phyloP scores from a whole-genome alignment of 2,329 filamentous ascomycete genomes.

The Macrophomina phaseolina region DNA sequence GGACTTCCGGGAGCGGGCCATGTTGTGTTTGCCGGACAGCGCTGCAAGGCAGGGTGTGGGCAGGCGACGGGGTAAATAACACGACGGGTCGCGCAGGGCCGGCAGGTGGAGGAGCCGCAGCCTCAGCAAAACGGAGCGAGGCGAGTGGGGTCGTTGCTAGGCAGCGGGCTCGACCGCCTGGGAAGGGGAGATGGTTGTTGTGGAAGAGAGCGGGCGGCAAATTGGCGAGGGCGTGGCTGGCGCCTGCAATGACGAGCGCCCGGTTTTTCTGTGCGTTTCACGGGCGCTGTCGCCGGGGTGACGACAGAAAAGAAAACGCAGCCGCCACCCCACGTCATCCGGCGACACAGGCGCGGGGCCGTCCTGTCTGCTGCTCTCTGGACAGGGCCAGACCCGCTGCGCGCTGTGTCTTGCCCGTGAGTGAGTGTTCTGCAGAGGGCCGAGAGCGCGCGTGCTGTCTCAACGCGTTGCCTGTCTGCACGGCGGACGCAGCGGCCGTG shows the following conservation, averaged over 20 bases:
- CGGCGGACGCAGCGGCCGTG: conserved; percentile 5
- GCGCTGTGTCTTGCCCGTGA: not conserved
- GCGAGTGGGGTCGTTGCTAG: conserved; percentile 21
- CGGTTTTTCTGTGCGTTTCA: conserved; percentile 17
- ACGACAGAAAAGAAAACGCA: not conserved
- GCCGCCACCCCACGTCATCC: not conserved
- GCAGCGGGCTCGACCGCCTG: conserved; percentile 12
- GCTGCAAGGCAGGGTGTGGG: not conserved
- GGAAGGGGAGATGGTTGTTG: conserved; percentile 1
- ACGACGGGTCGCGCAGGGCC: not conserved
- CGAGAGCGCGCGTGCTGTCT: not conserved
- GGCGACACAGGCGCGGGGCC: conserved; percentile 7
- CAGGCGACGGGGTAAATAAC: conserved; percentile 5
- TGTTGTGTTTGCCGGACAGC: conserved; percentile 15
- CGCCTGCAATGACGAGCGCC: conserved; percentile 13
- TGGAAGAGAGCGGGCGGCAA: conserved; percentile 4
- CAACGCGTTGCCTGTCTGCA: not conserved
- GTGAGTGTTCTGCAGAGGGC: not conserved
- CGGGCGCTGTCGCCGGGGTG: conserved; percentile 3
- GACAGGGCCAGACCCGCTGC: not conserved
- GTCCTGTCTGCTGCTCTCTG: not conserved
- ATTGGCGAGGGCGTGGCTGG: conserved; percentile 17
- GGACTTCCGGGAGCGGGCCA: conserved; percentile 20
- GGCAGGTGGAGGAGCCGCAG: conserved; percentile 3
- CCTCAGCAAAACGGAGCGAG: conserved; percentile 8